Conservation (phyloP, 1,139 yeast species). For the Geotrichum histeridarum region DNA sequence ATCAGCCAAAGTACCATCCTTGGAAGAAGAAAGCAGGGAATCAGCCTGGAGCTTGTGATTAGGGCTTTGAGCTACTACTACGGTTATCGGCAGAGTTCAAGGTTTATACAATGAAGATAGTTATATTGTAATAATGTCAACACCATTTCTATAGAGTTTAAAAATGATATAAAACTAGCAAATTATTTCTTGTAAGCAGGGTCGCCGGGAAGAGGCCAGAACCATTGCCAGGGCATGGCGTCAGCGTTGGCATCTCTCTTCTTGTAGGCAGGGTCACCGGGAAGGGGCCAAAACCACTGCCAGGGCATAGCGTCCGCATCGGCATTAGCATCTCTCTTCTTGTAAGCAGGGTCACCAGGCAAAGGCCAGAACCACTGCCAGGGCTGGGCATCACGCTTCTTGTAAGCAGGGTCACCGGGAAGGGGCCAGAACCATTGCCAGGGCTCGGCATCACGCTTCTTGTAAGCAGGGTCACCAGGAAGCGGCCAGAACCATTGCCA, state of each 20-base stretch:
- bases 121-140: no score
- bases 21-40: no score
- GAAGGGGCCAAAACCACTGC: slow-evolving; percentile 12
- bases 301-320: slow-evolving; percentile 2
- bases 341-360: slow-evolving; percentile 14
- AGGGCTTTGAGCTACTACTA: no score
- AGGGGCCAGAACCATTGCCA: slow-evolving; percentile 12
- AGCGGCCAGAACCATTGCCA: slow-evolving; percentile 7
- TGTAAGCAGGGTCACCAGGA: slow-evolving; percentile 8
- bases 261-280: slow-evolving; percentile 13
- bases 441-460: slow-evolving; percentile 4
- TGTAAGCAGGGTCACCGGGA: slow-evolving; percentile 13
- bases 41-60: no score
- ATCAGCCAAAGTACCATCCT: no score
- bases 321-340: slow-evolving; percentile 6
- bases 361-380: slow-evolving; percentile 12
- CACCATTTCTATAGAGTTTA: no score
- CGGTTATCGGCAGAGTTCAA: no score
- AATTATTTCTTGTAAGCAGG: slow-evolving; percentile 1
- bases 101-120: no score
- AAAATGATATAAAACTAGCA: no score
- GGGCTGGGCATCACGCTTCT: slow-evolving; percentile 9
- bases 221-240: slow-evolving; percentile 5
- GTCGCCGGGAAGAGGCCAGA: slow-evolving; percentile 8
- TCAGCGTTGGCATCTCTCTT: slow-evolving; percentile 1